phyloP scores from a whole-genome alignment of 441 rosid genomes.

The Dalechampia spathulata region DNA sequence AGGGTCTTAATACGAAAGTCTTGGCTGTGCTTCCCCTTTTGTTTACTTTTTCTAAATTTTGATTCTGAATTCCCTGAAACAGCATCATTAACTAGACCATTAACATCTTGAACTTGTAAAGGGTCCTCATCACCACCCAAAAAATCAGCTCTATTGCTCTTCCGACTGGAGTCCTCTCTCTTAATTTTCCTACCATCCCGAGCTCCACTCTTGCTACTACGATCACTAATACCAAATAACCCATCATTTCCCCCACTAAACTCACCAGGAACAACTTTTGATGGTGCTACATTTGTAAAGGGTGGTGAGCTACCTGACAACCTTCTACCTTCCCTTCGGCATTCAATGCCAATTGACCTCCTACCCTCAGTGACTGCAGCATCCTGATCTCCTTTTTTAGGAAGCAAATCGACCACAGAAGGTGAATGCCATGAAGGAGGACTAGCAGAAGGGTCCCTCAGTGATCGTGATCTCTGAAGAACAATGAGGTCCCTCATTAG shows the following conservation, averaged over 20 bases:
- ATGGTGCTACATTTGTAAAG: constrained; percentile 40
- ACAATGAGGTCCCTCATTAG: constrained; percentile 85
- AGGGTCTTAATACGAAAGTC: constrained; percentile 49
- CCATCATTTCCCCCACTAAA: constrained; percentile 25
- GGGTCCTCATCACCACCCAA: constrained; percentile 29
- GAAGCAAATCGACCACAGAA: constrained; percentile 66
- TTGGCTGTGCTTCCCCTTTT: constrained; percentile 54
- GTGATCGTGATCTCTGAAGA: constrained; percentile 91
- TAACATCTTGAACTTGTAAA: constrained; percentile 27
- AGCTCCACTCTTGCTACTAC: constrained; percentile 39
- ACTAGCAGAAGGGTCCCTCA: constrained; percentile 92
- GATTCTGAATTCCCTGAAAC: constrained; percentile 44
- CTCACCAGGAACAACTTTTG: constrained; percentile 61
- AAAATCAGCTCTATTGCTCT: constrained; percentile 39
- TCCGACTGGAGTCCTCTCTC: constrained; percentile 58
- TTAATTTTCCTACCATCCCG: constrained; percentile 54
- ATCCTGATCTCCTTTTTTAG: constrained; percentile 50
- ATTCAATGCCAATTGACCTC: constrained; percentile 52
- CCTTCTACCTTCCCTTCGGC: constrained; percentile 50
- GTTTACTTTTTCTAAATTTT: constrained; percentile 42
- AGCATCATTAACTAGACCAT: constrained; percentile 35
- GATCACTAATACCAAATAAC: constrained; percentile 37
- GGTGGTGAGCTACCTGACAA: constrained; percentile 61
- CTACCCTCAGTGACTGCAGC: constrained; percentile 42
- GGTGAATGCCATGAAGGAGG: constrained; percentile 89